Evolutionary conservation across 2,329 filamentous ascomycete genomes (phyloP), one percentile per base, ranked within the genome.

Genomic region (Fusarium equiseti): DNA sequence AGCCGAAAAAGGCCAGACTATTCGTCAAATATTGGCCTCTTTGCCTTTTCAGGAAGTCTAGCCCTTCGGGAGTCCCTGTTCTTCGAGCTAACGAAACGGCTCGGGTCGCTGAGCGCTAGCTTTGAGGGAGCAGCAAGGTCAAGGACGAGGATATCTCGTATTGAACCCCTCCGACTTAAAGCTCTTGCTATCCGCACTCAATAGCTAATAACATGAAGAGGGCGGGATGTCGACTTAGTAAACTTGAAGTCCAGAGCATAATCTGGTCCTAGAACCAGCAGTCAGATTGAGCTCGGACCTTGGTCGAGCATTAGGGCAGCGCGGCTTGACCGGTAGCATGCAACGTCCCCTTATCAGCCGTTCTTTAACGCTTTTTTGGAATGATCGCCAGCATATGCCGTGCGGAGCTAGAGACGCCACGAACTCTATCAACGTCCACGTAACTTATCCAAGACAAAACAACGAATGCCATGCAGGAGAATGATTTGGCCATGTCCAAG

Each of bases 81-180:
- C 27, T 20, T 18, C 16, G 42, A 24, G 31, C 62, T 48, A 54
- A 64, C 40, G 43, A 48, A 60, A 68, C 67, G 68, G 71, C 62
- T 70, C 71, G 65, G 68, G 46, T 68, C 71, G 68, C 54, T 64
- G 50, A 29, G n/a, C 55, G 35, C 68, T 70, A 72, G 65, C 43
- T 55, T 10, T 8, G 18, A 16, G 44, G 24, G 50, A 53, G 22
- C n/a, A 24, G 18, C 13, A 42, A 24, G 18, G 18, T 6, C 12
- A 27, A 22, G 18, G 18, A 24, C 13, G 24, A 20, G 9, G 24
- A 38, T 24, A 26, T 20, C 43, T 56, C 43, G 24, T 38, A 38
- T 45, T 24, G 8, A 22, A 24, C 26, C 10, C 50, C 38, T 50
- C 26, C 11, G 35, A 20, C 24, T 52, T 26, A 5, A 15, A 26